Evolutionary conservation across 208 protist genomes (phyloP), one percentile per base, ranked within the genome.

Genomic region (Baffinella frigidus): DNA sequence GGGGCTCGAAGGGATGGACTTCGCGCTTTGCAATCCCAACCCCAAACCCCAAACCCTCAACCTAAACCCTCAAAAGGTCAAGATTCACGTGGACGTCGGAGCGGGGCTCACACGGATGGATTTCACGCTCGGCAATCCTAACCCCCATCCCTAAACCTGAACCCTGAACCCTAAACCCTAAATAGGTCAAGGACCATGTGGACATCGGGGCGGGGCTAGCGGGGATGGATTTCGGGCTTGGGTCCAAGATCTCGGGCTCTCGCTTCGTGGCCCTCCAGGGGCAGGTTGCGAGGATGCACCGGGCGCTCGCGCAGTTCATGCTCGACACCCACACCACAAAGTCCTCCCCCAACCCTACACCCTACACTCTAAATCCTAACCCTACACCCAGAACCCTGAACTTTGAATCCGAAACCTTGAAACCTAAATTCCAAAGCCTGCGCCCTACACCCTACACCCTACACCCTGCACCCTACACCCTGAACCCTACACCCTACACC

Each of bases 301-400:
- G 93, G 5, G 93, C 93, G 10, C 56, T 94, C 38, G 48, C 48
- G 20, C 61, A 89, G 51, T 91, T 94, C 38, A 93, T 94, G 38
- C 64, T 94, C 36, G 89, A 94, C 73, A 38, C 81, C 30, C 93
- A 94, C 80, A 93, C 83, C 41, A 41, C 11, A 2, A 41, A 80
- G 7, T 50, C 71, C 71, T 4, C 71, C 10, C 68, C n/a, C 11
- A 35, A 14, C 38, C 89, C 17, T 56, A 56, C 7, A 56, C 48
- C 48, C 48, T 56, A 56, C 7, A 56, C 48, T 17, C 48, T 56
- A 24, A 56, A 56, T 56, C 48, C 17, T 56, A 56, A 24, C 48
- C 48, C 48, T 56, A 56, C 7, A 56, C 48, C 48, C 48, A 17
- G 17, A 56, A 17, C 48, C 48, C 11, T 56, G n/a, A n/a, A n/a